Percentiles rank a stretch among this genome's conserved stretches.
Evolutionary conservation across 805 yeast genomes (phyloP).

Genomic region (Candida xyloterini): DNA sequence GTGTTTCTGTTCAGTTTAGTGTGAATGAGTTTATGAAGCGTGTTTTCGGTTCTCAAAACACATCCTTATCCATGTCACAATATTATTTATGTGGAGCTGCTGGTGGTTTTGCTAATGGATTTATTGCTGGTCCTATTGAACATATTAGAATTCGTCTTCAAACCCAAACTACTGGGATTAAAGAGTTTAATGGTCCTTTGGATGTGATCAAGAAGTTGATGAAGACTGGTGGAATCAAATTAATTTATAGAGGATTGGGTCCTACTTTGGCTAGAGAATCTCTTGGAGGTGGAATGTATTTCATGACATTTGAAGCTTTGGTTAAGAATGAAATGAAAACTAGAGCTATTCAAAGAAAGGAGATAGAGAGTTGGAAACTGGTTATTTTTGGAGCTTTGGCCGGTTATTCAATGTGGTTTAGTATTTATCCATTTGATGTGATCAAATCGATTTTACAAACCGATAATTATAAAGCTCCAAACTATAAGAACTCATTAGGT

Average conservation of each 20-base stretch:
- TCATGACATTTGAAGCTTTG: constrained; percentile 86
- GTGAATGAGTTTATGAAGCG: constrained; percentile 94
- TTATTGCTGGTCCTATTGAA: constrained; percentile 91
- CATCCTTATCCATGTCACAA: constrained; percentile 53
- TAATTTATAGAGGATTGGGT: constrained; percentile 70
- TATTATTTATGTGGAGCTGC: constrained; percentile 81
- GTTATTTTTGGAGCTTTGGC: constrained; percentile 88
- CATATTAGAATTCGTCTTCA: constrained; percentile 93
- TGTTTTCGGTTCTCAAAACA: constrained; percentile 48
- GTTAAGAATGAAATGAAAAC: constrained; percentile 61
- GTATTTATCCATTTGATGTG: constrained; percentile 86
- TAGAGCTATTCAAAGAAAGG: constrained; percentile 51
- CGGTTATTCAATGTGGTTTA: constrained; percentile 86
- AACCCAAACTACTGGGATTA: constrained; percentile 63
- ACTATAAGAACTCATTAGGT: constrained; percentile 53
- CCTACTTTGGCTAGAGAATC: constrained; percentile 86
- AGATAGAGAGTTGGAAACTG: constrained; percentile 83
- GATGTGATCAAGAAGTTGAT: constrained; percentile 64
- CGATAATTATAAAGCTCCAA: constrained; percentile 58
- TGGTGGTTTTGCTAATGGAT: constrained; percentile 90
- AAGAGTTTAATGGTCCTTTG: constrained; percentile 64
- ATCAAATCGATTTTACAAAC: constrained; percentile 86
- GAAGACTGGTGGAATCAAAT: constrained; percentile 46
- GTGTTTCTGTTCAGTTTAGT: constrained; percentile 94
- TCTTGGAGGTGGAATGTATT: constrained; percentile 85